Evolutionary conservation across 2,329 filamentous ascomycete genomes (phyloP), one percentile per base, ranked within the genome.

Genomic region (Aspergillus melleus): DNA sequence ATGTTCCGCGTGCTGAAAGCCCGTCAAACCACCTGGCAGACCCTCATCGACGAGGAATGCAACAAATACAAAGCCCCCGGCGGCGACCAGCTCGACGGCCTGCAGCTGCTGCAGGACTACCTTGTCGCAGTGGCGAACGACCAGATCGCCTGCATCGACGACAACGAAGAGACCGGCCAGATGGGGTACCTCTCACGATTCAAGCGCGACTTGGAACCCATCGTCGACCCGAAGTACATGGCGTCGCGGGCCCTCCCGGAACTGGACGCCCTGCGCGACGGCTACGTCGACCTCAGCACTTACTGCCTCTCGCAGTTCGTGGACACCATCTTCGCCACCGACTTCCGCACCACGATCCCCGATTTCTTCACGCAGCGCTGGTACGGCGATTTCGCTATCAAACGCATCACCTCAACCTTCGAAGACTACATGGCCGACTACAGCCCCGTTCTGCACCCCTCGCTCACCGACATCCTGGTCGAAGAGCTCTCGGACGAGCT

Each of bases 141-240:
- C 78, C 95, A 99, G 76, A 98, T 99, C 73, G 93, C 93, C 58
- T 97, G 92, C 76, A 96, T 99, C 70, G 95, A 98, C 75, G 96
- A 98, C 74, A 86, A 86, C 61, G 79, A 84, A 72, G 90, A 90
- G 66, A 89, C 91, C 62, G 89, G 91, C 55, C 87, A 89, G 32
- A 81, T 90, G 26, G 91, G 90, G 30, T 97, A 97, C 79, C 84
- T 98, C 53, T 89, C 91, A 4, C 89, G 89, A 70, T 97, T 97
- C 85, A 88, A 88, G 67, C 86, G 88, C 67, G 91, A 95, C 70
- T 90, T 96, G 72, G 90, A 91, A 72, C 84, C 90, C 2, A 82
- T 95, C 36, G 90, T 97, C 49, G 89, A 91, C 52, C 86, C 90
- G 22, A 86, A 88, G 61, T 97, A 96, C 77, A 83, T 92, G 73